Base-by-base conservation (phyloP, 139 green algal species). In the Chlorella vulgaris region DNA sequence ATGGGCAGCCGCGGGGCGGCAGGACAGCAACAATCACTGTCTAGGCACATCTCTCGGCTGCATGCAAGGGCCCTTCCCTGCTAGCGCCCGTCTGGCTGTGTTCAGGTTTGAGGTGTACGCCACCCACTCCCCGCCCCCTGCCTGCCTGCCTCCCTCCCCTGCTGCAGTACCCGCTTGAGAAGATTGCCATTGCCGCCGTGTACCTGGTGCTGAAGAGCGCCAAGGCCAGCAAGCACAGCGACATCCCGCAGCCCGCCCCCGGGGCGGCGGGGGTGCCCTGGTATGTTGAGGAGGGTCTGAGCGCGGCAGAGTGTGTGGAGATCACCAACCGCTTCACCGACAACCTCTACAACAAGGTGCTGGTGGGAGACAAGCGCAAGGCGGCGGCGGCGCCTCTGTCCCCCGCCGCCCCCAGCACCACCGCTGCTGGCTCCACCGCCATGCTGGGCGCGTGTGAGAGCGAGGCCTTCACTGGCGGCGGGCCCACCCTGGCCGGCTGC, bases 281-380 rank as follows among this genome's bases (percentile, higher is more conserved):
- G 84, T 85, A 83, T 42, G 79, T 84, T 22, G 26, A 79, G 38
- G 66, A 88, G 36, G 84, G 84, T 6, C 61, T 88, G 24, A 66
- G 39, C 74, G 1, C 18, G 2, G 74, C 39, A 5, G 58, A 69
- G 61, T 80, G 58, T 28, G 24, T 51, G 28, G 38, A 36, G 58
- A 36, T 71, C 28, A 80, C 58, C 55, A 62, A 21, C 28, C 58
- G 74, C 74, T 42, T 69, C 5, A n/a, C 35, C 6, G 55, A 42
- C 58, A 10, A 22, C 28, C n/a, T 80, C n/a, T 55, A 61, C 38
- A 42, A 29, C 74, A 18, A 61, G 1, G 22, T 29, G 4, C 35
- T 28, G 36, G 70, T 31, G 50, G n/a, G 43, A 43, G 38, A 63
- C 28, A 62, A 53, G 73, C 51, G 28, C 26, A 69, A 40, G 62